A percentile compares a stretch with the other conserved stretches of the same genome.
Evolutionary conservation across 108 stramenopile genomes (phyloP).

Genomic region (Mayamaea pseudoterrestris): DNA sequence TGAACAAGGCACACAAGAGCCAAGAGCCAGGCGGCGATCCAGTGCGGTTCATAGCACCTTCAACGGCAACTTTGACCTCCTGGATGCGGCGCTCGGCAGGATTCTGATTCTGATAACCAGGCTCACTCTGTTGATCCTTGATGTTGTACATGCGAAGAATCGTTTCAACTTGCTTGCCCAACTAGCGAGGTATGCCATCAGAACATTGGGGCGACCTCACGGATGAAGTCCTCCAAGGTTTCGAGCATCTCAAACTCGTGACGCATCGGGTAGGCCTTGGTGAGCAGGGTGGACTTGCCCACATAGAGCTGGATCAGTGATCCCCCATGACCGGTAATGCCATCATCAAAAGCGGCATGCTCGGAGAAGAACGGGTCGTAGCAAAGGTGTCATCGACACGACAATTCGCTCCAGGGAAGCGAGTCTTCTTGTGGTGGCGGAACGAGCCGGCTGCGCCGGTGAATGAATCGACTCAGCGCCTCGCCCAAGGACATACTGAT

Average conservation of each 20-base stretch:
- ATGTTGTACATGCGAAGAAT: constrained; percentile 11
- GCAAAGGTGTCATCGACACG: constrained; percentile 7
- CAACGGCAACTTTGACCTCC: constrained; percentile 5
- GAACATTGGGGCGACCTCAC: constrained; percentile 13
- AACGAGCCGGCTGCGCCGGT: constrained; percentile 4
- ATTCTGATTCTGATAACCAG: constrained; percentile 21
- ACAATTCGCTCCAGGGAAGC: constrained; percentile 12
- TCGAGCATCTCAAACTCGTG: constrained; percentile 12
- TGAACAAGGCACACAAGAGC: constrained; percentile 8
- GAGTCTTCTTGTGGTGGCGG: background rate
- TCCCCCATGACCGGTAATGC: no score
- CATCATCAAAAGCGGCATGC: constrained; percentile 9
- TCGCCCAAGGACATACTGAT: constrained; percentile 15
- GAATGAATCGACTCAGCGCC: constrained; percentile 18
- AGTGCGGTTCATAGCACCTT: constrained; percentile 10
- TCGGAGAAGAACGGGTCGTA: constrained; percentile 17
- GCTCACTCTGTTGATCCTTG: constrained; percentile 11
- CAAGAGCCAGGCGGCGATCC: constrained; percentile 12
- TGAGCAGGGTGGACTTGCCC: no score
- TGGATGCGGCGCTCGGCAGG: constrained; percentile 13
- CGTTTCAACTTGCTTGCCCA: constrained; percentile 9
- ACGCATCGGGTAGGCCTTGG: no score
- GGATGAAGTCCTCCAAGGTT: constrained; percentile 15
- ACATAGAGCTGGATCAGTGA: no score
- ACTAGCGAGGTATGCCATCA: constrained; percentile 7